Evolutionary conservation across 2,329 filamentous ascomycete species (phyloP).

Genomic region (Xylariaceae sp.): DNA sequence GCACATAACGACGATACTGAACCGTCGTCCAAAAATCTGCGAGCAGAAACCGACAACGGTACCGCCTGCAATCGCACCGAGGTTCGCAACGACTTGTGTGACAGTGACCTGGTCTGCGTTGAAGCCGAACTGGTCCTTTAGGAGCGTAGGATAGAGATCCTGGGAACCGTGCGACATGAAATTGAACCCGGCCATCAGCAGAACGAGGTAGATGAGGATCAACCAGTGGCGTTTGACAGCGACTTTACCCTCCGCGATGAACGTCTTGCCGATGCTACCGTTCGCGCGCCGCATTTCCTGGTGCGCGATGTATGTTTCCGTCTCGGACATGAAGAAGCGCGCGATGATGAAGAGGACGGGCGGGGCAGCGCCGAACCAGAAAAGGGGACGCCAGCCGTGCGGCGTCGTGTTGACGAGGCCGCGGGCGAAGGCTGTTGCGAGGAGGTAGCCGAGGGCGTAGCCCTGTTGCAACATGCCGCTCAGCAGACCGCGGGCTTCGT

Average conservation of each 20-base stretch:
- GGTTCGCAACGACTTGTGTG: constrained; percentile 66
- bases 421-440: constrained; percentile 53
- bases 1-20: constrained; percentile 62
- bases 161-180: constrained; percentile 79
- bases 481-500: constrained; percentile 65
- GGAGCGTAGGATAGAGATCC: constrained; percentile 57
- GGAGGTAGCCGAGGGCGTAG: constrained; percentile 61
- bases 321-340: constrained; percentile 74
- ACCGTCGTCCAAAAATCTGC: constrained; percentile 63
- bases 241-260: constrained; percentile 71
- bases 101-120: constrained; percentile 55
- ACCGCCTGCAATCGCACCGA: constrained; percentile 66
- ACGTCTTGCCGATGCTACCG: constrained; percentile 58
- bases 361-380: constrained; percentile 81
- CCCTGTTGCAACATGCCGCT: constrained; percentile 73
- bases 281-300: constrained; percentile 54
- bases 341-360: constrained; percentile 76
- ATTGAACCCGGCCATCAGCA: constrained; percentile 88
- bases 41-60: constrained; percentile 61
- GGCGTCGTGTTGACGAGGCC: constrained; percentile 70
- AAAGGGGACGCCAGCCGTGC: constrained; percentile 78
- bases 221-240: constrained; percentile 77
- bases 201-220: constrained; percentile 71
- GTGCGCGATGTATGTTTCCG: constrained; percentile 63
- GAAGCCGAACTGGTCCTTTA: constrained; percentile 52